Conservation (phyloP, 176 grass and related monocot species). For the Phoenix dactylifera region DNA sequence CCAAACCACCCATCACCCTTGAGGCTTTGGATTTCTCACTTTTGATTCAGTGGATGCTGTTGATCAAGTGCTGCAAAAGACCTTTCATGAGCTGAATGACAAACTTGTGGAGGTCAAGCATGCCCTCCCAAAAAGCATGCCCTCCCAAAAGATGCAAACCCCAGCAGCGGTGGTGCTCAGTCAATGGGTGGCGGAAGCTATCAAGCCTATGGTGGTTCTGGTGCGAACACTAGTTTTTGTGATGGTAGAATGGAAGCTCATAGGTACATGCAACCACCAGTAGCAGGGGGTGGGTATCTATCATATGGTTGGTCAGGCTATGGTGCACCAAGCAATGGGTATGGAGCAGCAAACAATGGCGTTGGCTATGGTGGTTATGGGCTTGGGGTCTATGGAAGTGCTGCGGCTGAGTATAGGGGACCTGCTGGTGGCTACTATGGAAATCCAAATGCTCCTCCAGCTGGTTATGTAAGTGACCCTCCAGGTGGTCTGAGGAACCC, state of each 20-base stretch:
- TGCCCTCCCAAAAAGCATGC: conserved; percentile 14
- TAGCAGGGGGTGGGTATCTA: conserved; percentile 40
- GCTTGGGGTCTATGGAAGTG: conserved; percentile 51
- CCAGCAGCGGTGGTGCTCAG: conserved; percentile 37
- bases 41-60: not conserved
- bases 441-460: conserved; percentile 36
- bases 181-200: conserved; percentile 42
- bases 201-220: conserved; percentile 51
- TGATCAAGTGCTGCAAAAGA: not conserved
- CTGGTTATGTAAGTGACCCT: conserved; percentile 54
- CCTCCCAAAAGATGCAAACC: conserved; percentile 36
- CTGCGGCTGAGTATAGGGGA: conserved; percentile 48
- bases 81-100: not conserved
- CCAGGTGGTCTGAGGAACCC: conserved; percentile 50
- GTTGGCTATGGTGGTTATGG: conserved; percentile 71
- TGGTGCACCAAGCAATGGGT: conserved; percentile 65
- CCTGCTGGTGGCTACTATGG: conserved; percentile 41
- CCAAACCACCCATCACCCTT: not conserved
- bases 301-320: conserved; percentile 60
- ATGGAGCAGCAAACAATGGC: conserved; percentile 52
- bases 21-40: conserved; percentile 15
- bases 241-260: conserved; percentile 64
- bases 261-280: conserved; percentile 56
- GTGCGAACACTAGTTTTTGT: conserved; percentile 48
- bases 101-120: conserved; percentile 12